Base-by-base conservation (phyloP, 2,329 filamentous ascomycete species). In the Reticulascus tulasneorum region DNA sequence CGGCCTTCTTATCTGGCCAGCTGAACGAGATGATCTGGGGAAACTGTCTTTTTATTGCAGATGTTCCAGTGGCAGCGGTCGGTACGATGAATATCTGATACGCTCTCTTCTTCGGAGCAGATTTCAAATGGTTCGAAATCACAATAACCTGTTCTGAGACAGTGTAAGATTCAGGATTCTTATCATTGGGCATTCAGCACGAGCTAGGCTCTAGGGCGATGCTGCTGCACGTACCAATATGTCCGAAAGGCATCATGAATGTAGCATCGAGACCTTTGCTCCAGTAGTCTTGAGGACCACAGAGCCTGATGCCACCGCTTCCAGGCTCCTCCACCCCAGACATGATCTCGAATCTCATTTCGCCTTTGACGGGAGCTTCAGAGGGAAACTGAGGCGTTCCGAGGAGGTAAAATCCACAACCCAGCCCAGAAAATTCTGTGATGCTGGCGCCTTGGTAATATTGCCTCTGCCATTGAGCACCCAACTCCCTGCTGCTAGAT, bases 21-120 rank as follows among this genome's bases (percentile, higher is more conserved):
- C 12, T 25, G 31, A 35, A 38, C 2, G 36, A 38, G 9, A 25
- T 21, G 7, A 35, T 34, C 18, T 38, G 36, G 13, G 36, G 36
- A n/a, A 34, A 38, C 25, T 38, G 28, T 1, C 31, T 9, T 7
- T 25, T 35, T 4, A 38, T 20, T 2, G 31, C 18, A 7, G 31
- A 38, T 2, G 36, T 22, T 18, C 36, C 25, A 8, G 31, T 22
- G 3, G 31, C 36, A 0, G 17, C 25, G 18, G 36, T 35, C 1
- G 31, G 36, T 0, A 35, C 21, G n/a, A 38, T 35, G 2, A 35
- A 9, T 0, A 29, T 32, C 1, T 21, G 21, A 5, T 35, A 29
- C 0, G 11, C 3, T 8, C 22, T 15, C 10, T 18, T 23, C 1
- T 24, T 17, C 9, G 7, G 10, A 6, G 29, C 1, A 1, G 3